A percentile compares a stretch with the other conserved stretches of the same genome.
Evolutionary conservation across 495 filamentous ascomycete genomes (phyloP).

Genomic region (Hypoxylon lienhwacheense): DNA sequence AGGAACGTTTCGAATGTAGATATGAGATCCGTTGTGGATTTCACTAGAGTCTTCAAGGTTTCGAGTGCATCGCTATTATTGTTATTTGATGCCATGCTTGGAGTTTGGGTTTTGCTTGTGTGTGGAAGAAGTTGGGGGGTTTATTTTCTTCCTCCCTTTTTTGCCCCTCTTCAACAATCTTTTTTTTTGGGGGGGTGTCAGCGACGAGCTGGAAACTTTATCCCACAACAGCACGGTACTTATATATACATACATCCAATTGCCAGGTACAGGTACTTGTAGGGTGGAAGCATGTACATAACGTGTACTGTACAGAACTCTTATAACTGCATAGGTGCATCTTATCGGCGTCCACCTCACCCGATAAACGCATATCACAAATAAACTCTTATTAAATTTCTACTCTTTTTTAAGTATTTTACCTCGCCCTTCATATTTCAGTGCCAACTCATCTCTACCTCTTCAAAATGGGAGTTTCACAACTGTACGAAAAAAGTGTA

Average conservation of each 20-base stretch:
- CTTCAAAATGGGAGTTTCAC: no score
- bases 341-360: no score
- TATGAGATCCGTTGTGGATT: slow-evolving; percentile 39
- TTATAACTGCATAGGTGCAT: no score
- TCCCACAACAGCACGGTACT: neutral
- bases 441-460: neutral
- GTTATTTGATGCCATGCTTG: slow-evolving; percentile 3
- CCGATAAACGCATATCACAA: no score
- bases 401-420: no score
- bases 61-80: slow-evolving; percentile 34
- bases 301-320: no score
- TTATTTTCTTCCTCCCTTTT: neutral
- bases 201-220: neutral
- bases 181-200: neutral
- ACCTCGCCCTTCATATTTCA: neutral
- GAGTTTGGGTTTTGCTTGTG: neutral
- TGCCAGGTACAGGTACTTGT: no score
- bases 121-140: neutral
- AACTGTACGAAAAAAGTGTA: no score
- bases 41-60: slow-evolving; percentile 41
- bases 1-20: slow-evolving; percentile 44
- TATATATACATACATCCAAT: neutral
- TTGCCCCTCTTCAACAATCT: neutral
- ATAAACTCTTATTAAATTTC: no score
- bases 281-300: no score